Conservation (phyloP, 202 grass and related monocot genomes). For the Miscanthus sacchariflorus region DNA sequence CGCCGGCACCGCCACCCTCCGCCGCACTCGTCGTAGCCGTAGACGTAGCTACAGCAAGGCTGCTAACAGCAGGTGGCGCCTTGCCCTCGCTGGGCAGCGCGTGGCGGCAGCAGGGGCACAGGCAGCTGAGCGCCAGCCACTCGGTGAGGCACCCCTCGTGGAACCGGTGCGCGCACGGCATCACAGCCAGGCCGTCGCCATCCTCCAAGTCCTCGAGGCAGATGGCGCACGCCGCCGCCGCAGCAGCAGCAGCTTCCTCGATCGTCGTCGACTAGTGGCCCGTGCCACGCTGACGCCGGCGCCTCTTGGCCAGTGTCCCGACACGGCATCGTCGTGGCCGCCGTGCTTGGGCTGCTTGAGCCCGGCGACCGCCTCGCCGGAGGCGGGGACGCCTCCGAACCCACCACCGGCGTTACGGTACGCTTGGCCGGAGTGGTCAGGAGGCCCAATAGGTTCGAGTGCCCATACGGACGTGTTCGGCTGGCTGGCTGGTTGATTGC, state of each 20-base stretch:
- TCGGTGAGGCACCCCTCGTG: neutral
- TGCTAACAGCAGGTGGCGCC: no score
- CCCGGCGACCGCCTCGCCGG: neutral
- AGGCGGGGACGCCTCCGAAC: neutral
- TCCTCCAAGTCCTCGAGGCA: neutral
- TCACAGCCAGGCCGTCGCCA: neutral
- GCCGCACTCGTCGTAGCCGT: no score
- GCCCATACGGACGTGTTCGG: no score
- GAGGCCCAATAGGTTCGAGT: no score
- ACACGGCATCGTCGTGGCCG: neutral
- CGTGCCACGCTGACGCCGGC: neutral
- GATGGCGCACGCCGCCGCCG: neutral
- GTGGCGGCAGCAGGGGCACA: slow-evolving; percentile 30
- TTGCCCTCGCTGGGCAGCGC: neutral
- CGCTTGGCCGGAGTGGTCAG: no score
- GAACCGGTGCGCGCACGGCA: slow-evolving; percentile 30
- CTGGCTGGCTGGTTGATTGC: no score
- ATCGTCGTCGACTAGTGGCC: neutral
- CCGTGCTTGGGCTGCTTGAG: neutral
- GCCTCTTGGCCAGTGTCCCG: neutral
- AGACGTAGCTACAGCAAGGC: no score
- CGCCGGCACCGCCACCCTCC: no score
- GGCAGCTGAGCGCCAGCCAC: slow-evolving; percentile 10
- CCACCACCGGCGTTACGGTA: no score
- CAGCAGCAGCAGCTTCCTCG: no score